Conservation (phyloP, 1,284 basidiomycete genomes). For the Tilletiopsis washingtonensis region DNA sequence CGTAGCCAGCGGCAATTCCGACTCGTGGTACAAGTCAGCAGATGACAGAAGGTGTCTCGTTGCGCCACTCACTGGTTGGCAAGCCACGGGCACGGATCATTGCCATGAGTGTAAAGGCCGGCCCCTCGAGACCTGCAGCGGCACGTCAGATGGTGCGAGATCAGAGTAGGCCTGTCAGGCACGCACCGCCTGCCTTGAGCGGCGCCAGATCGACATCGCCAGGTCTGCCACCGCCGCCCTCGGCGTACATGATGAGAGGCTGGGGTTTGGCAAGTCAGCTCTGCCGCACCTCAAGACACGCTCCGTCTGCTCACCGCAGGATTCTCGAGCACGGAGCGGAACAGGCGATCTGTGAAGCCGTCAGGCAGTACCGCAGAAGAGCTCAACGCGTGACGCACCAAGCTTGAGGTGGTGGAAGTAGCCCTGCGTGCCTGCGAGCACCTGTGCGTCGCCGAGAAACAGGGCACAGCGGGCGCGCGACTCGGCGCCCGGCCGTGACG, state of each 20-base stretch:
- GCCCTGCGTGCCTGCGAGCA: conserved; percentile 29
- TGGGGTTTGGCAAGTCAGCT: too few relatives aligned
- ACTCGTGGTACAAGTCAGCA: too few relatives aligned
- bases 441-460: conserved; percentile 23
- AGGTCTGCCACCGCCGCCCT: conserved; percentile 29
- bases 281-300: too few relatives aligned
- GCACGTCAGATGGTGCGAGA: too few relatives aligned
- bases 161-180: too few relatives aligned
- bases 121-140: conserved; percentile 19
- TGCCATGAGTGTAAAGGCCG: conserved; percentile 24
- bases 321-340: conserved; percentile 9
- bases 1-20: conserved; percentile 24
- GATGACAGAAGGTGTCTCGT: too few relatives aligned
- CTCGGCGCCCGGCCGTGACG: background rate
- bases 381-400: too few relatives aligned
- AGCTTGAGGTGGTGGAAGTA: conserved; percentile 25
- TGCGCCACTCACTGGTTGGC: too few relatives aligned
- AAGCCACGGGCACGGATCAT: conserved; percentile 16
- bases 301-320: too few relatives aligned
- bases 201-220: conserved; percentile 18
- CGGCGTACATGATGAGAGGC: conserved; percentile 29
- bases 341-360: too few relatives aligned
- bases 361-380: too few relatives aligned
- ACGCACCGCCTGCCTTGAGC: conserved; percentile 6
- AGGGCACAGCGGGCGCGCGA: conserved; percentile 4